Evolutionary conservation across 345 rosid species (phyloP), one percentile per base, ranked within the genome.

Genomic region (Isatis tinctoria): DNA sequence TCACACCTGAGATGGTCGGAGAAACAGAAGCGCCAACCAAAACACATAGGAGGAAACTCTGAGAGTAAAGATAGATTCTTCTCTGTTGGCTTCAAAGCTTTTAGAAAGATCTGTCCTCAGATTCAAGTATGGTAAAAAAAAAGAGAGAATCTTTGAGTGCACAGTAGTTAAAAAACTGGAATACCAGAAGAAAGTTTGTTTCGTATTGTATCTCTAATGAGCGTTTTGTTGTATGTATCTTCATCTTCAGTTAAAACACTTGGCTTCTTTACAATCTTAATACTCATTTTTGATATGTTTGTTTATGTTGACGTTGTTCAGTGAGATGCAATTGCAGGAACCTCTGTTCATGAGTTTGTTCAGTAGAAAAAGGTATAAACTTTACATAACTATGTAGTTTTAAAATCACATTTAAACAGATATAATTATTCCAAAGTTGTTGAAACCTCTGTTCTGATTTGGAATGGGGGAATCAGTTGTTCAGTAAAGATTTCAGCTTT

Each of bases 101-200:
- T 36, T 59, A 67, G 67, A 66, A 66, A 47, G 60, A 60, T 40
- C 74, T 74, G 73, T 67, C 74, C 74, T 59, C 30, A 6, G 68
- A 58, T 74, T 58, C 60, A 7, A 27, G 32, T 27, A 45, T 48
- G 72, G 67, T 65, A 67, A 51, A 26, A 48, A 52, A 12, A 24
- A 22, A 22, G 4, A n/a, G 20, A 13, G 78, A 59, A 67, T 74
- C 79, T 60, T 49, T 60, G 74, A 49, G 79, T 75, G 74, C 68
- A 75, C 69, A 75, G 63, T 60, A 60, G 72, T 37, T 39, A 71
- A 28, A 33, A 60, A 48, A 26, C 1, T 8, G 16, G 7, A 12
- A 4, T 62, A 51, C 22, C 64, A 16, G 47, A 73, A 41, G 59
- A 33, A 59, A 40, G 67, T 39, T 39, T 65, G 57, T 51, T 58